phyloP scores from a whole-genome alignment of 139 green algal species.

The Haematococcus sp. region DNA sequence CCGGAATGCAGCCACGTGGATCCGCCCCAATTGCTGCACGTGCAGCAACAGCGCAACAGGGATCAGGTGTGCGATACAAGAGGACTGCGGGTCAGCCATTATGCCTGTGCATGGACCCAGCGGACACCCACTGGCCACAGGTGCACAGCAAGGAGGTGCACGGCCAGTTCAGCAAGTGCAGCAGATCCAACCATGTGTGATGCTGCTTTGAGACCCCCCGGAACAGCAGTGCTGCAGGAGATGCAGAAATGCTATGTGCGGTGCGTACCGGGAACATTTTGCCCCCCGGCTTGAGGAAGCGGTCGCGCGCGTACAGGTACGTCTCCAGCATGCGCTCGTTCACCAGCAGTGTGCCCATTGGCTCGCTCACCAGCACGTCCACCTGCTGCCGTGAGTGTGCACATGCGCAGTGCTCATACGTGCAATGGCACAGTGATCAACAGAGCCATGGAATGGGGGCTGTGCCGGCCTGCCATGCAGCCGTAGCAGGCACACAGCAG shows the following conservation, averaged over 20 bases:
- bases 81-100: no score
- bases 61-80: no score
- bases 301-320: slow-evolving; percentile 88
- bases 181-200: no score
- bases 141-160: no score
- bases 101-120: no score
- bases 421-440: slow-evolving; percentile 56
- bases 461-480: not conserved
- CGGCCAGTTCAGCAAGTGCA: no score
- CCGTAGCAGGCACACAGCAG: no score
- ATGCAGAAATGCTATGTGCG: no score
- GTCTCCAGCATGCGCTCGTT: slow-evolving; percentile 97
- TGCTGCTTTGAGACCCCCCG: no score
- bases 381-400: slow-evolving; percentile 52
- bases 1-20: slow-evolving; percentile 82
- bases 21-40: slow-evolving; percentile 66
- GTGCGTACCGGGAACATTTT: slow-evolving; percentile 94
- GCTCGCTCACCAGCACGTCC: slow-evolving; percentile 75
- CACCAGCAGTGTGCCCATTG: slow-evolving; percentile 89
- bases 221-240: no score
- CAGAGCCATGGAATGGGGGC: not conserved
- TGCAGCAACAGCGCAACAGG: no score
- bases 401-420: slow-evolving; percentile 61
- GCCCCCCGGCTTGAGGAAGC: slow-evolving; percentile 87
- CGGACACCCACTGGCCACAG: no score